A percentile compares a stretch with the other conserved stretches of the same genome.
Evolutionary conservation across 2,329 filamentous ascomycete genomes (phyloP).

Genomic region (Ophiocordyceps camponoti-saundersi): DNA sequence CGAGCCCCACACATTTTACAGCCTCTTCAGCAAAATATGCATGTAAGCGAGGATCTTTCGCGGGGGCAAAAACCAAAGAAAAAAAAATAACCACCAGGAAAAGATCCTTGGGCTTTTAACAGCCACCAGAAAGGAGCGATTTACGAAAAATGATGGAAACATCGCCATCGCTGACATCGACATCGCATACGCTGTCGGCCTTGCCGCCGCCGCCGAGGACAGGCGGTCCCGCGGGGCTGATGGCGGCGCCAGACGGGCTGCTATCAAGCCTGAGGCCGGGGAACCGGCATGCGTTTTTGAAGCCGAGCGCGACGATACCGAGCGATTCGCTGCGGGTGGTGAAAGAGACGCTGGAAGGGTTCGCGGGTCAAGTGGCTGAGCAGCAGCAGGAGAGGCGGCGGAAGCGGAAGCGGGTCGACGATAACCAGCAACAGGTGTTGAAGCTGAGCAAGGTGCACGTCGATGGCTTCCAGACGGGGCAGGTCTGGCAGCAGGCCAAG

Average conservation of each 20-base stretch:
- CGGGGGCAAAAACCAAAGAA: no score
- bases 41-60: not conserved
- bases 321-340: slow-evolving; percentile 54
- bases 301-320: slow-evolving; percentile 50
- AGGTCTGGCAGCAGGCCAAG: slow-evolving; percentile 88
- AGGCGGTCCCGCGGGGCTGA: slow-evolving; percentile 16
- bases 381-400: slow-evolving; percentile 53
- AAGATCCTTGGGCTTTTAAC: not conserved
- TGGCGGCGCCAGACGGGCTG: slow-evolving; percentile 13
- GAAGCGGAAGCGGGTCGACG: slow-evolving; percentile 55
- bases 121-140: not conserved
- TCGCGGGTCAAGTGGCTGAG: slow-evolving; percentile 58
- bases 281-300: slow-evolving; percentile 60
- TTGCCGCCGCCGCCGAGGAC: slow-evolving; percentile 20
- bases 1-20: not conserved
- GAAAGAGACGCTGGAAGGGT: slow-evolving; percentile 65
- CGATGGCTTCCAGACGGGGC: slow-evolving; percentile 71
- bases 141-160: slow-evolving; percentile 18
- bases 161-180: slow-evolving; percentile 44
- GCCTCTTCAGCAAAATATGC: not conserved
- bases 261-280: slow-evolving; percentile 38
- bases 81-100: not conserved
- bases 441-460: slow-evolving; percentile 72
- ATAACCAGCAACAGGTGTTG: slow-evolving; percentile 33
- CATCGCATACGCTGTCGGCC: slow-evolving; percentile 45